A percentile compares a stretch with the other conserved stretches of the same genome.
Evolutionary conservation across 2,329 filamentous ascomycete species (phyloP).

Genomic region (Colletotrichum tamarilloi): DNA sequence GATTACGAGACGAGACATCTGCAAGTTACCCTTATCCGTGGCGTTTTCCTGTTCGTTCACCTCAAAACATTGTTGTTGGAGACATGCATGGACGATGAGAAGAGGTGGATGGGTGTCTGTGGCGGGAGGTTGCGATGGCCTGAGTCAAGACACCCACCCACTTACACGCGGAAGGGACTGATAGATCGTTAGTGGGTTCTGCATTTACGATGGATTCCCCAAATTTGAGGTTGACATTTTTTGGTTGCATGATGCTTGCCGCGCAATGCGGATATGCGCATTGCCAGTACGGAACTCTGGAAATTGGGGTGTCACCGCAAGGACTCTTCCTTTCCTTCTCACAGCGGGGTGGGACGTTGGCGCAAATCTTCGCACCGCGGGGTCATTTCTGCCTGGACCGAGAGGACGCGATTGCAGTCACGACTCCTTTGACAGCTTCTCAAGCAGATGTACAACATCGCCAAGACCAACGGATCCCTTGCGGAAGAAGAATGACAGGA

Average conservation of each 20-base stretch:
- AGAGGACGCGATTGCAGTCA: background rate
- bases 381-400: background rate
- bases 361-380: too few species aligned
- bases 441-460: background rate
- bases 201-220: background rate
- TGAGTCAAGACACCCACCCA: constrained; percentile 17
- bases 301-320: too few species aligned
- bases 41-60: constrained; percentile 13
- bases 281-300: background rate
- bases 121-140: background rate
- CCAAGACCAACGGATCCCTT: background rate
- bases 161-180: background rate
- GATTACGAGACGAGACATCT: constrained; percentile 1
- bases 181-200: background rate
- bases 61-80: background rate
- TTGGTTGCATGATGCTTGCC: background rate
- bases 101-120: background rate
- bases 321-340: background rate
- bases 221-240: background rate
- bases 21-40: constrained; percentile 19
- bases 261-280: background rate
- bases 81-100: background rate
- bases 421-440: too few species aligned
- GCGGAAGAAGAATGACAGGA: background rate
- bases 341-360: background rate